Evolutionary conservation across 2,329 filamentous ascomycete genomes (phyloP).

Genomic region (Didymella pomorum): DNA sequence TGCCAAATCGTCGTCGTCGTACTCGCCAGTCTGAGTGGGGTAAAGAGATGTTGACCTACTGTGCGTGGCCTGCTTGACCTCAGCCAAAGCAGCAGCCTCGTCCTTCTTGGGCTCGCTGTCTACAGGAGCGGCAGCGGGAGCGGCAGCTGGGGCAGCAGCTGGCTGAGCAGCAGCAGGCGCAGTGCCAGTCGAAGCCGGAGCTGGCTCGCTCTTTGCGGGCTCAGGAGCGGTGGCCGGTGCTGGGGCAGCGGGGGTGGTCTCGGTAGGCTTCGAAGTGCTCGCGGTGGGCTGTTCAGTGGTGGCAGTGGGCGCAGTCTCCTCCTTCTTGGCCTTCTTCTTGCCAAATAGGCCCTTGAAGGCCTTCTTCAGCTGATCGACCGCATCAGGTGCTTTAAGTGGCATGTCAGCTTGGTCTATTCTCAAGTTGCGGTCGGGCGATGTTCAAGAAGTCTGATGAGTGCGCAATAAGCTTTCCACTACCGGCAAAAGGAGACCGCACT

Average conservation of each 20-base stretch:
- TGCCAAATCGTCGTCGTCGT: slow-evolving; percentile 22
- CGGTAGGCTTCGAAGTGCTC: slow-evolving; percentile 41
- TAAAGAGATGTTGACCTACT: slow-evolving; percentile 42
- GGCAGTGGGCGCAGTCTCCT: slow-evolving; percentile 38
- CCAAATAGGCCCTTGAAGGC: slow-evolving; percentile 49
- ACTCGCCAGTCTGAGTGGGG: slow-evolving; percentile 7
- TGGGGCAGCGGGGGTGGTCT: slow-evolving; percentile 45
- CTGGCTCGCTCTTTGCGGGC: slow-evolving; percentile 22
- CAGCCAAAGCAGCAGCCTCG: slow-evolving; percentile 40
- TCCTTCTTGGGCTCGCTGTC: slow-evolving; percentile 36
- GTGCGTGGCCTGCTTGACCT: slow-evolving; percentile 46
- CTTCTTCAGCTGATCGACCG: slow-evolving; percentile 49
- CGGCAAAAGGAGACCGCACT: neutral
- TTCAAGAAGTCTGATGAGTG: too few relatives aligned
- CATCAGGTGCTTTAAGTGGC: slow-evolving; percentile 43
- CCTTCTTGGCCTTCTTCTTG: slow-evolving; percentile 47
- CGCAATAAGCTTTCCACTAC: too few relatives aligned
- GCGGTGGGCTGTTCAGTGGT: slow-evolving; percentile 35
- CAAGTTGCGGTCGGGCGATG: too few relatives aligned
- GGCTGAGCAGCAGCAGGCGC: slow-evolving; percentile 17
- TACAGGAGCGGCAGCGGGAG: slow-evolving; percentile 13
- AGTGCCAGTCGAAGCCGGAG: slow-evolving; percentile 13
- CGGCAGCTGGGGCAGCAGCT: slow-evolving; percentile 24
- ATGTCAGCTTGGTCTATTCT: slow-evolving; percentile 1
- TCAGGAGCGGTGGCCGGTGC: slow-evolving; percentile 37